Conservation (phyloP, 176 grass and related monocot genomes). For the Raddia distichophylla region DNA sequence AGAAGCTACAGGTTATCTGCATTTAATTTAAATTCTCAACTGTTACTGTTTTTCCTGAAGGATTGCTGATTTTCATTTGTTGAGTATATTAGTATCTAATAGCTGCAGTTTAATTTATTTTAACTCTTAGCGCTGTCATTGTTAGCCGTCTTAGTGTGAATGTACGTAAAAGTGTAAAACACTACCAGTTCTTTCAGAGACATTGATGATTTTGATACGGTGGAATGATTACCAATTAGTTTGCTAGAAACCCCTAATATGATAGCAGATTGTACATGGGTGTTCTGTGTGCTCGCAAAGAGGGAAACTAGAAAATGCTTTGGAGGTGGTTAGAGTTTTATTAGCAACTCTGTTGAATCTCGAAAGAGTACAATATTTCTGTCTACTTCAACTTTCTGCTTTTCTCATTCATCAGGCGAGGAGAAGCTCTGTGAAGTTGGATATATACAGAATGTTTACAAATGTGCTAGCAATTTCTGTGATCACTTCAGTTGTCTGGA, state of each 20-base stretch:
- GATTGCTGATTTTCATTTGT: constrained; percentile 16
- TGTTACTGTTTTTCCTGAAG: neutral
- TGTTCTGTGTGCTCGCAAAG: too few species aligned
- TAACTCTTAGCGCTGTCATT: constrained; percentile 3
- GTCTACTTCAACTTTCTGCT: too few species aligned
- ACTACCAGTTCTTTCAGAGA: neutral
- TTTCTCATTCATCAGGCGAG: too few species aligned
- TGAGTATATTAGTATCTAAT: neutral
- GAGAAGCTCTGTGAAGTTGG: too few species aligned
- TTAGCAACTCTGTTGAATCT: too few species aligned
- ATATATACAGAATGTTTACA: constrained; percentile 21
- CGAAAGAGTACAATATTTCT: too few species aligned
- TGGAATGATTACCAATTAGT: neutral
- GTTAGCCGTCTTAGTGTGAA: neutral
- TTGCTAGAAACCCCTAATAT: neutral
- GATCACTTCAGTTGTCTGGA: constrained; percentile 95
- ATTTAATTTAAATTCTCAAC: neutral
- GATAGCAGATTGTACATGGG: too few species aligned
- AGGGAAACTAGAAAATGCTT: too few species aligned
- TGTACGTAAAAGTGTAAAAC: neutral
- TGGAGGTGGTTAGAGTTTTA: too few species aligned
- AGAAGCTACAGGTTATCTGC: constrained; percentile 82
- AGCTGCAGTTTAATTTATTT: neutral
- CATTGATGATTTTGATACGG: constrained; percentile 5
- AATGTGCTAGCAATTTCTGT: constrained; percentile 85